A percentile compares a stretch with the other conserved stretches of the same genome.
Conservation (phyloP, 495 filamentous ascomycete genomes). For the Talaromyces proteolyticus region DNA sequence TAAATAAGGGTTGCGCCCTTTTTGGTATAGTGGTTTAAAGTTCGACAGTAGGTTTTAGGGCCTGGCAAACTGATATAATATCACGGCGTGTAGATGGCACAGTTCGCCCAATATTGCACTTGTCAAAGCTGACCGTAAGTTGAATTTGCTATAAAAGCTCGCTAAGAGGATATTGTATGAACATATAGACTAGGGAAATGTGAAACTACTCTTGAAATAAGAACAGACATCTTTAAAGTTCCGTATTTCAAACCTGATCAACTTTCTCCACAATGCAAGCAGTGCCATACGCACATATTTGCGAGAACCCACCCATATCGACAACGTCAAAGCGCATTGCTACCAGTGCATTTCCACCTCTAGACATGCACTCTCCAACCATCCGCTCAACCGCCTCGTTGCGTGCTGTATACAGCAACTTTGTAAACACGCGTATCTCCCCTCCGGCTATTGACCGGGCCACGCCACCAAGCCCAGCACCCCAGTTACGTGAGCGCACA, state of each 20-base stretch:
- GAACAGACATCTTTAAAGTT: too few relatives aligned
- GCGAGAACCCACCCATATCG: slow-evolving; percentile 37
- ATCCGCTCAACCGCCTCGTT: slow-evolving; percentile 49
- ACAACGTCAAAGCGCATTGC: slow-evolving; percentile 47
- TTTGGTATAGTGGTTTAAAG: too few relatives aligned
- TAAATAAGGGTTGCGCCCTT: too few relatives aligned
- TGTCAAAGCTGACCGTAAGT: too few relatives aligned
- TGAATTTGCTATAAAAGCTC: too few relatives aligned
- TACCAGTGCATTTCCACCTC: slow-evolving; percentile 57
- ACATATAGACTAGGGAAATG: too few relatives aligned
- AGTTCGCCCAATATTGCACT: too few relatives aligned
- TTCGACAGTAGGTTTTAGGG: too few relatives aligned
- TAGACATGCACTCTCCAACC: slow-evolving; percentile 48
- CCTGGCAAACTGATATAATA: too few relatives aligned
- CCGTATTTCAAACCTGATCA: slow-evolving; percentile 15
- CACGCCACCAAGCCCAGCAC: slow-evolving; percentile 35
- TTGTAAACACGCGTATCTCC: slow-evolving; percentile 52
- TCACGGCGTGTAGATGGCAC: too few relatives aligned
- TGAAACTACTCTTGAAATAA: too few relatives aligned
- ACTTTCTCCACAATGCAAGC: slow-evolving; percentile 47
- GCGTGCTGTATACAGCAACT: slow-evolving; percentile 47
- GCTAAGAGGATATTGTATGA: too few relatives aligned
- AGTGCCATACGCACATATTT: slow-evolving; percentile 56
- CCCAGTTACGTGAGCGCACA: slow-evolving; percentile 51
- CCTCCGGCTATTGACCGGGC: slow-evolving; percentile 48